Evolutionary conservation across 192 early-diverging fungal species (phyloP).

Genomic region (Coemansia sp.): DNA sequence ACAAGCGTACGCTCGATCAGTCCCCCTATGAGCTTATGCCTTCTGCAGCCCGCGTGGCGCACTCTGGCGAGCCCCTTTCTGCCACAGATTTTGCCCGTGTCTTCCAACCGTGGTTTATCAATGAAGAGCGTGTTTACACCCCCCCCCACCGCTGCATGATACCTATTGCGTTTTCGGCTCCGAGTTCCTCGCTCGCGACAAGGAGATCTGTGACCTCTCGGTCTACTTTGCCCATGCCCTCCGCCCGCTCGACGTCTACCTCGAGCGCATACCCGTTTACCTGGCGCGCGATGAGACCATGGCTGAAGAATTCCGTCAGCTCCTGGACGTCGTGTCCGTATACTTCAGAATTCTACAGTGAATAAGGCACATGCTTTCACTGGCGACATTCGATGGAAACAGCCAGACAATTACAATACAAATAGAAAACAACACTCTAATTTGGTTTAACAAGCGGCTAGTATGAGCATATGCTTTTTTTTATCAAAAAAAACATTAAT

Average conservation of each 20-base stretch:
- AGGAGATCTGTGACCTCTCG: neutral
- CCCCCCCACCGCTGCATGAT: neutral
- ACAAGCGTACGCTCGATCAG: neutral
- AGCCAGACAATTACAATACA: too few species aligned
- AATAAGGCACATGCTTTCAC: too few species aligned
- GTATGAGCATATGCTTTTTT: too few species aligned
- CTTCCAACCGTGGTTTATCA: neutral
- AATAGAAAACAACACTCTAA: too few species aligned
- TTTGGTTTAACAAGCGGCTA: too few species aligned
- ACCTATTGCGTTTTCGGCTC: neutral
- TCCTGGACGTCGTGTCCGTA: neutral
- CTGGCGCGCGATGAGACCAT: neutral
- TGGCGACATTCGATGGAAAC: too few species aligned
- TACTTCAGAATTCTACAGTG: too few species aligned
- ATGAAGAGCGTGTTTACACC: neutral
- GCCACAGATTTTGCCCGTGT: neutral
- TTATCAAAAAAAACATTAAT: neutral
- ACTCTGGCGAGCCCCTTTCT: neutral
- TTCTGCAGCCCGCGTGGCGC: neutral
- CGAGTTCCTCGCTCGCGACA: neutral
- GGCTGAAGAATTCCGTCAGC: neutral
- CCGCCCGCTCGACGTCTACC: neutral
- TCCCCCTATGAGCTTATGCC: neutral
- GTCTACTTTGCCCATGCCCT: neutral
- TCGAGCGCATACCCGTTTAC: neutral